Conservation (phyloP, 2,329 filamentous ascomycete genomes). For the Leptographium flavum region DNA sequence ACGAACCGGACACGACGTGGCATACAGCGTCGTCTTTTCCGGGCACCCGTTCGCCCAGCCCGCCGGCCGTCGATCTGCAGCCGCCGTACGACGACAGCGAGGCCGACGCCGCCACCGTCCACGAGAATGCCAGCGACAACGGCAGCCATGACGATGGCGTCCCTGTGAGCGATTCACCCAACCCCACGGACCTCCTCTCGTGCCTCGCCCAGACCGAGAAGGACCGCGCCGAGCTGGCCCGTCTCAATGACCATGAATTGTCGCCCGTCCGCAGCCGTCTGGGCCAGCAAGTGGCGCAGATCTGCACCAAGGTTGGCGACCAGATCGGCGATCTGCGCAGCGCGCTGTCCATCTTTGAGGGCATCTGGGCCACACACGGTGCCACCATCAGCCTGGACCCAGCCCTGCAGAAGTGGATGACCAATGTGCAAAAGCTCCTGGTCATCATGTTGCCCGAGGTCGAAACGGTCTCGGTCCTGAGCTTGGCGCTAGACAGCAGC, state of each 20-base stretch:
- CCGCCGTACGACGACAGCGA: not conserved
- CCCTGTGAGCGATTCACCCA: too few relatives aligned
- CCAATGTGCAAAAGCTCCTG: not conserved
- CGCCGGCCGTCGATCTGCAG: not conserved
- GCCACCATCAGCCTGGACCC: not conserved
- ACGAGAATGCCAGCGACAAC: not conserved
- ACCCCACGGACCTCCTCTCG: not conserved
- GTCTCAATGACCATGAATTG: not conserved
- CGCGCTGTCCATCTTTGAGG: not conserved
- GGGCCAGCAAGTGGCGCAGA: not conserved
- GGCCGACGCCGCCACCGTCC: not conserved
- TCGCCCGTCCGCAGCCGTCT: not conserved
- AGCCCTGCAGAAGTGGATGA: not conserved
- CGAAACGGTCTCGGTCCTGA: not conserved
- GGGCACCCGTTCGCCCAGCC: too few relatives aligned
- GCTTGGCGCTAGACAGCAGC: not conserved
- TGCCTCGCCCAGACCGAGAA: not conserved
- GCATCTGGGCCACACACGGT: not conserved
- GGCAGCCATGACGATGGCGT: not conserved
- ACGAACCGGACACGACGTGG: not conserved
- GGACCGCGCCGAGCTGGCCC: not conserved
- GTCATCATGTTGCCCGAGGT: not conserved
- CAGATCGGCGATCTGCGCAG: not conserved
- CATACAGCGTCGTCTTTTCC: too few relatives aligned
- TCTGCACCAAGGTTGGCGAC: not conserved